Conservation (phyloP, 108 stramenopile species). For the Parmales sp. region DNA sequence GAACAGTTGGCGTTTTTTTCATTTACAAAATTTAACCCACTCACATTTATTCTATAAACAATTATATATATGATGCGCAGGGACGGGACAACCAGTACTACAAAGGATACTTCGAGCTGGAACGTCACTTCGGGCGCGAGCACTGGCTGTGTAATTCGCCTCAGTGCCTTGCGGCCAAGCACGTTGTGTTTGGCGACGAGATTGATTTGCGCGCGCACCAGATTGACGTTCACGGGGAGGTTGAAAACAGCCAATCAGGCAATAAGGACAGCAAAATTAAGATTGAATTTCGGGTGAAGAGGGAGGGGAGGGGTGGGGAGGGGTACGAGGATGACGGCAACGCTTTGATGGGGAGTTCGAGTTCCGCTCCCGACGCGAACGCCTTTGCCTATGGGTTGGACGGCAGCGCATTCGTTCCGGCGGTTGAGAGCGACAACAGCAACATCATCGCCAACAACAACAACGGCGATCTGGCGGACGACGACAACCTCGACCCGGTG, state of each 20-base stretch:
- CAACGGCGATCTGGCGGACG: too few relatives aligned
- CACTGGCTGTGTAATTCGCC: conserved; percentile 67
- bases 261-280: conserved; percentile 64
- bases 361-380: conserved; percentile 31
- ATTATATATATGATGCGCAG: conserved; percentile 51
- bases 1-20: too few relatives aligned
- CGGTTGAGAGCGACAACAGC: too few relatives aligned
- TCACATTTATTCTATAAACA: too few relatives aligned
- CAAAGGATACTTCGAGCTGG: conserved; percentile 55
- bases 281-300: conserved; percentile 63
- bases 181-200: conserved; percentile 75
- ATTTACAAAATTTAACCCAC: too few relatives aligned
- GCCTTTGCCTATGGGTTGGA: conserved; percentile 63
- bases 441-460: too few relatives aligned
- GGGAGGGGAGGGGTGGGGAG: conserved; percentile 34
- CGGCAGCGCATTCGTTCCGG: conserved; percentile 77
- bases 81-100: conserved; percentile 69
- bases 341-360: conserved; percentile 28
- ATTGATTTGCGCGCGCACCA: conserved; percentile 69
- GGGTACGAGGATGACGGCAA: conserved; percentile 16
- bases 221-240: conserved; percentile 45
- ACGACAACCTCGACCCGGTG: too few relatives aligned
- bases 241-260: too few relatives aligned
- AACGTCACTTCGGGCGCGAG: conserved; percentile 65
- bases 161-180: conserved; percentile 62